phyloP scores from a whole-genome alignment of 1,284 basidiomycete genomes.

The Porogramme epimiltina region DNA sequence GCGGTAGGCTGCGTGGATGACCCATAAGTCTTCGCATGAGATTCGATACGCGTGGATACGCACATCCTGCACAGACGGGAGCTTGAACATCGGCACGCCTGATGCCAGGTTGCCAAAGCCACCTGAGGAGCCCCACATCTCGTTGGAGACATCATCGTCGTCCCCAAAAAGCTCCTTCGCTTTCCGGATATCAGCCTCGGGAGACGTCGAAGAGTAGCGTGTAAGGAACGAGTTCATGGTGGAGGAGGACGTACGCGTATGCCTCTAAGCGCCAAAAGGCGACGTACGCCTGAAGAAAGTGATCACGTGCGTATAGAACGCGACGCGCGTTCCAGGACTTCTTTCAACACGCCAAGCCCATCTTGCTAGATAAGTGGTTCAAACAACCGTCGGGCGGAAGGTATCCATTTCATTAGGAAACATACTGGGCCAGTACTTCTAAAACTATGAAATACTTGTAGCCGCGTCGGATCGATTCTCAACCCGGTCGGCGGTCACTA shows the following conservation, averaged over 20 bases:
- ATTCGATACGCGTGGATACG: conserved; percentile 32
- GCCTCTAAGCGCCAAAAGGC: conserved; percentile 16
- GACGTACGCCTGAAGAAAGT: conserved; percentile 19
- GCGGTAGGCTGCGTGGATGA: conserved; percentile 68
- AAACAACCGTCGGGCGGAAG: too few relatives aligned
- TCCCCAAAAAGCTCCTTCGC: conserved; percentile 53
- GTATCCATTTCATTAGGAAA: too few relatives aligned
- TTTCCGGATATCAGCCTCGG: conserved; percentile 51
- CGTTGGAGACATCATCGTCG: conserved; percentile 63
- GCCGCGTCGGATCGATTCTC: too few relatives aligned
- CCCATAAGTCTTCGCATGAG: background rate
- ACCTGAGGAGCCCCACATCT: conserved; percentile 79
- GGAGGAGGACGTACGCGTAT: conserved; percentile 25
- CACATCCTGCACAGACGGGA: conserved; percentile 77
- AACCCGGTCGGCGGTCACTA: too few relatives aligned
- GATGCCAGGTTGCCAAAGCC: conserved; percentile 76
- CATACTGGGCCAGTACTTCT: too few relatives aligned
- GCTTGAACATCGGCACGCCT: conserved; percentile 68
- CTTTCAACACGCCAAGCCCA: background rate
- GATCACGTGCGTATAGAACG: conserved; percentile 53
- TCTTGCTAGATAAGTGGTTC: too few relatives aligned
- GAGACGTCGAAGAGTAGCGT: conserved; percentile 60
- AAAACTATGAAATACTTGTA: too few relatives aligned
- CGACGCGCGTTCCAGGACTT: conserved; percentile 18
- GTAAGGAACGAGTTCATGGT: conserved; percentile 80